Conservation (phyloP, 2,329 filamentous ascomycete genomes). For the Didymella glomerata region DNA sequence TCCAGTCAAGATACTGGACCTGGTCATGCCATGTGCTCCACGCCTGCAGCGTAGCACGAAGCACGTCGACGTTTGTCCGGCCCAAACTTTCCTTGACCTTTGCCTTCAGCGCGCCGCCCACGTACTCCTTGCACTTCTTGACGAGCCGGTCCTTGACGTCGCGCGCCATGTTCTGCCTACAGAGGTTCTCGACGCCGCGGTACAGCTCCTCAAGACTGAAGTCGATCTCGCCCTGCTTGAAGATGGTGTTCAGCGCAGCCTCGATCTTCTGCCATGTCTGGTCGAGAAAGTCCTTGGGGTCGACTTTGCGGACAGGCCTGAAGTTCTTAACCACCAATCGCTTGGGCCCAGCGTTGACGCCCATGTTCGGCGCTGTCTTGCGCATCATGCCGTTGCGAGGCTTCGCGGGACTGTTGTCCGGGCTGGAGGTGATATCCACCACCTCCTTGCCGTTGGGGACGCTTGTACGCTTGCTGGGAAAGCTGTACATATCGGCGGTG, state of each 20-base stretch:
- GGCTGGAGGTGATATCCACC: slow-evolving; percentile 45
- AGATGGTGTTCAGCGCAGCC: slow-evolving; percentile 75
- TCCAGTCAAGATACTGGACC: slow-evolving; percentile 79
- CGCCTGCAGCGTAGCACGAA: slow-evolving; percentile 66
- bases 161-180: slow-evolving; percentile 76
- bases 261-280: slow-evolving; percentile 78
- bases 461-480: slow-evolving; percentile 41
- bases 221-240: slow-evolving; percentile 67
- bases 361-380: slow-evolving; percentile 70
- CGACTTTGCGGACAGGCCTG: slow-evolving; percentile 67
- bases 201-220: slow-evolving; percentile 88
- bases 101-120: slow-evolving; percentile 63
- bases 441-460: slow-evolving; percentile 29
- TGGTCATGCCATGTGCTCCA: slow-evolving; percentile 85
- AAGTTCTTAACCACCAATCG: slow-evolving; percentile 96
- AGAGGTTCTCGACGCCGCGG: slow-evolving; percentile 89
- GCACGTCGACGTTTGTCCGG: slow-evolving; percentile 68
- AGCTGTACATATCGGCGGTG: slow-evolving; percentile 48
- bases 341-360: slow-evolving; percentile 71
- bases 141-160: slow-evolving; percentile 73
- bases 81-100: slow-evolving; percentile 65
- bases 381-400: slow-evolving; percentile 48
- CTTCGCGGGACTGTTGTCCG: slow-evolving; percentile 55
- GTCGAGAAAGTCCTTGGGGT: slow-evolving; percentile 80
- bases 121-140: slow-evolving; percentile 71